Percentiles rank a stretch among this genome's conserved stretches.
phyloP scores from a whole-genome alignment of 768 basidiomycete genomes.

The Chalciporus sphaerocephalus region DNA sequence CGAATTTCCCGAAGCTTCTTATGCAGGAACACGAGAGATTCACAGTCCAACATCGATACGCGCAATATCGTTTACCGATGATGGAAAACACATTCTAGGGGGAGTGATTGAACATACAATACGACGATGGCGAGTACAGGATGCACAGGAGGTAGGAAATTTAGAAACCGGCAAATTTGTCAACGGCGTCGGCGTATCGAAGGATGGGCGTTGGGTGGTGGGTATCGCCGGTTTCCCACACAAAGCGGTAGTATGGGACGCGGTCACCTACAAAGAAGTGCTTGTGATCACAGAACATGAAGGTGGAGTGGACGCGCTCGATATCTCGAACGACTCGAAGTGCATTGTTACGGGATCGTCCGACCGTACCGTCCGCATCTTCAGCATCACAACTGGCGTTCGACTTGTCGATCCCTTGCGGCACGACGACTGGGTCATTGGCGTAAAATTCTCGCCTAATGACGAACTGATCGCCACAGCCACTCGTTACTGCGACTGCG shows the following conservation, averaged over 20 bases:
- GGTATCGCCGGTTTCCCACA: background rate
- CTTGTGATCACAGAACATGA: background rate
- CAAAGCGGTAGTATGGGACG: background rate
- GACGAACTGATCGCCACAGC: background rate
- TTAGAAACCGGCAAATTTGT: background rate
- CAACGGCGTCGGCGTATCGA: background rate
- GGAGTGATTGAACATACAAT: background rate
- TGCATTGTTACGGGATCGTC: background rate
- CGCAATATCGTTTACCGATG: background rate
- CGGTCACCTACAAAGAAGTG: background rate
- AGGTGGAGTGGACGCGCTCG: background rate
- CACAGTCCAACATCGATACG: background rate
- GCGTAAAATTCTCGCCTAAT: conserved; percentile 2
- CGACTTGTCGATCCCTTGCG: conserved; percentile 1
- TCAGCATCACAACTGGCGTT: background rate
- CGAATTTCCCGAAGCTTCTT: background rate
- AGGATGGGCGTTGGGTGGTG: background rate
- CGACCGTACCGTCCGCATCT: background rate
- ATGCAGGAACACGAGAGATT: background rate
- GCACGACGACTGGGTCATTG: background rate
- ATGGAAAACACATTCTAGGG: background rate
- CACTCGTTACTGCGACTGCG: background rate
- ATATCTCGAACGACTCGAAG: background rate
- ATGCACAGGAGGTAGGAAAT: background rate
- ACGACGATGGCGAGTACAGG: background rate